A percentile compares a stretch with the other conserved stretches of the same genome.
These are phyloP conservation scores for Podaxis sp. DNA, from an alignment of 768 basidiomycete genomes.

Conservation along the genomic window DNA sequence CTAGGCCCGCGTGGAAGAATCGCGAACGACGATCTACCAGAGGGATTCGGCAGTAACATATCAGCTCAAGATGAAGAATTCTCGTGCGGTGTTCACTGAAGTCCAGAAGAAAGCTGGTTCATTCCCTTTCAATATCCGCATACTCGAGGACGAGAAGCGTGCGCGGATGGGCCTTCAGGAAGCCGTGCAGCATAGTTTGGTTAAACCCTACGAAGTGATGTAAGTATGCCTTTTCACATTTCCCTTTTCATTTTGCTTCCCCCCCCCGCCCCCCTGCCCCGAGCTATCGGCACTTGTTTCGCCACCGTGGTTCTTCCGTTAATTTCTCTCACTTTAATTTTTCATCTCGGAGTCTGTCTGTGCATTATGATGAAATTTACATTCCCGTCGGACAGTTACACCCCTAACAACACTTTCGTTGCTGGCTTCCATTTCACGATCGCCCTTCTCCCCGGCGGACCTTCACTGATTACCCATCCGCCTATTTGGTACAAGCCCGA, in stretches of 20 bases:
- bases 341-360: background rate
- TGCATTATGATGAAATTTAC: background rate
- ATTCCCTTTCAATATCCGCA: conserved; percentile 97
- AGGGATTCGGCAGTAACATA: conserved; percentile 84
- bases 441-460: conserved; percentile 87
- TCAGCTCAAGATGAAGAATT: conserved; percentile 97
- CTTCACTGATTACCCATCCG: conserved; percentile 80
- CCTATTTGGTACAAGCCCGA: conserved; percentile 94
- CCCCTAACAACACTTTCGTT: conserved; percentile 79
- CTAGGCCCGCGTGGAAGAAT: conserved; percentile 87
- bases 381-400: conserved; percentile 51
- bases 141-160: conserved; percentile 93
- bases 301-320: background rate
- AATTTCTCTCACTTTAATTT: background rate
- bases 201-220: conserved; percentile 95
- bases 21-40: conserved; percentile 92
- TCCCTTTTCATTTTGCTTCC: background rate
- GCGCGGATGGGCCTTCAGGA: conserved; percentile 94
- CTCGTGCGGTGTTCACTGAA: conserved; percentile 94
- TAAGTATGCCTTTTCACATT: conserved; percentile 36
- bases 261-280: background rate
- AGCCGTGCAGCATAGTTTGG: conserved; percentile 90
- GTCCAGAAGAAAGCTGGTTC: conserved; percentile 97
- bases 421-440: conserved; percentile 98
- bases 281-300: background rate